These are phyloP conservation scores for Lumnitzera littorea DNA, from an alignment of 345 rosid genomes.

Conservation along the genomic window DNA sequence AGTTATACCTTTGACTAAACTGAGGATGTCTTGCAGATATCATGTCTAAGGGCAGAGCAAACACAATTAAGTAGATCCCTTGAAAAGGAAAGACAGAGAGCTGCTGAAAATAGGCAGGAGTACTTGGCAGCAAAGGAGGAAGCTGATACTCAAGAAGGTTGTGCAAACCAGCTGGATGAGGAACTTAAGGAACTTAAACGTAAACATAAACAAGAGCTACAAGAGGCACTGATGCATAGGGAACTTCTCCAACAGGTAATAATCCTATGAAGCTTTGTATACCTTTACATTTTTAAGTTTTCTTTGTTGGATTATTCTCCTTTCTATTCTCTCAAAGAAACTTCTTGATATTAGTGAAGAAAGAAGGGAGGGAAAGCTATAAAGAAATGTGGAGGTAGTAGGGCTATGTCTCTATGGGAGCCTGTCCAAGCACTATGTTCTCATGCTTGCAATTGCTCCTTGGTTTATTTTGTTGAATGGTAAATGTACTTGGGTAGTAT, in stretches of 20 bases:
- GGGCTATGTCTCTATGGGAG: too few relatives aligned
- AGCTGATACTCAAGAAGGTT: slow-evolving; percentile 92
- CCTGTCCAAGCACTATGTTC: too few relatives aligned
- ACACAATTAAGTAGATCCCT: slow-evolving; percentile 87
- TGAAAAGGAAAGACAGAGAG: slow-evolving; percentile 97
- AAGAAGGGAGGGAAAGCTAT: too few relatives aligned
- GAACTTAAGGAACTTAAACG: slow-evolving; percentile 73
- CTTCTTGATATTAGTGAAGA: too few relatives aligned
- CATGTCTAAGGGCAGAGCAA: slow-evolving; percentile 96
- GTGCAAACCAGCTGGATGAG: slow-evolving; percentile 80
- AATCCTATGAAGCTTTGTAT: not conserved
- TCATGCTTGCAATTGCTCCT: too few relatives aligned
- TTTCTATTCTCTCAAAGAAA: too few relatives aligned
- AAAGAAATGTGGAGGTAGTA: too few relatives aligned
- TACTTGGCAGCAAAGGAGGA: slow-evolving; percentile 96
- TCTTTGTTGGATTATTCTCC: too few relatives aligned
- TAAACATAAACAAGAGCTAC: slow-evolving; percentile 88
- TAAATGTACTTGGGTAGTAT: too few relatives aligned
- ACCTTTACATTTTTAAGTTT: too few relatives aligned
- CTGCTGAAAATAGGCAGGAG: slow-evolving; percentile 95
- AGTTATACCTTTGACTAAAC: slow-evolving; percentile 21
- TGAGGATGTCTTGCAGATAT: slow-evolving; percentile 47
- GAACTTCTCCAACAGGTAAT: slow-evolving; percentile 85
- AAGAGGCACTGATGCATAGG: slow-evolving; percentile 62
- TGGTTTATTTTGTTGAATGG: too few relatives aligned